Base-by-base conservation (phyloP, 495 filamentous ascomycete genomes). In the Penicillium soppii region DNA sequence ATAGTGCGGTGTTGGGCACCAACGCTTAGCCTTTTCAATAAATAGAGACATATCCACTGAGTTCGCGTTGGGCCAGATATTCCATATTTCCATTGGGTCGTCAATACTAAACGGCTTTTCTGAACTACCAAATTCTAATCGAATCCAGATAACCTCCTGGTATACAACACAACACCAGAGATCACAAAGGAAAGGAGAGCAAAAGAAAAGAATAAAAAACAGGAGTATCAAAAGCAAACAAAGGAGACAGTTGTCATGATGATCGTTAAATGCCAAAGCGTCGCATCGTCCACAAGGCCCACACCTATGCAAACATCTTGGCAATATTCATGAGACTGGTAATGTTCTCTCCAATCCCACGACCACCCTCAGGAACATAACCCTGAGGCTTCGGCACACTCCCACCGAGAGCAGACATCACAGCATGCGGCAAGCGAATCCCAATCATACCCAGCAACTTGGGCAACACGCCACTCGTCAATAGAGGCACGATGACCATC, bases 401-500 rank as follows among this genome's bases (percentile, higher is more conserved):
- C 17, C 67, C 73, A 33, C 75, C 73, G 1, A 81, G 76, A 22
- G 80, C 56, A n/a, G 79, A 80, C 17, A 85, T 65, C 67, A 90
- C 56, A 3, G 73, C 67, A 7, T 67, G 71, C 1, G 91, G 91
- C 57, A 96, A 59, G 33, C 83, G 73, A 35, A 96, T 72, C 0
- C 91, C 91, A 63, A 96, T 83, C 67, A 84, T 82, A 19, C 78
- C 78, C 10, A 94, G 74, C 19, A 95, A 66, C 22, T 82, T 84
- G 3, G 81, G 79, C 58, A 97, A 67, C 21, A 89, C 85, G 5
- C 91, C 91, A 42, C 89, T 89, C 0, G 85, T 89, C 49, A 96
- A 72, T 39, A 97, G 75, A 16, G 91, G 91, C 76, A 95, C 79
- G 45, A 95, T 81, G 25, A 95, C 85, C 15, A 94, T 76, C 74